A percentile compares a stretch with the other conserved stretches of the same genome.
phyloP scores from a whole-genome alignment of 768 basidiomycete species.

The Termitomyces sp. region DNA sequence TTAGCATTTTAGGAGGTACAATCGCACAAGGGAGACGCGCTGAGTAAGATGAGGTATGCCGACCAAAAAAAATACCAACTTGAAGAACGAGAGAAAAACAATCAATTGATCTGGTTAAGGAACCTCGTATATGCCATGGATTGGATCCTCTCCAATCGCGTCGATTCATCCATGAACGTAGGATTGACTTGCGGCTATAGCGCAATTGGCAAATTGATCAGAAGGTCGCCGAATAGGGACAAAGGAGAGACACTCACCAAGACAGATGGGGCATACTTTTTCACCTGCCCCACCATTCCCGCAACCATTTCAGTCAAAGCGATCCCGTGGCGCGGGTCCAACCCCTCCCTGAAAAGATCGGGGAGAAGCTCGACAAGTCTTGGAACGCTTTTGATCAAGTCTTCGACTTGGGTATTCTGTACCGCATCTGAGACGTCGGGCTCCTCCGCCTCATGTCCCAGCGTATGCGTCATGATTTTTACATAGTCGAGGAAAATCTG shows the following conservation, averaged over 20 bases:
- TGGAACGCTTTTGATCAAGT: slow-evolving; percentile 54
- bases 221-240: neutral
- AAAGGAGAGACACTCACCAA: slow-evolving; percentile 43
- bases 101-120: slow-evolving; percentile 46
- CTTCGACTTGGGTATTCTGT: slow-evolving; percentile 54
- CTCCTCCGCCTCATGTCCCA: slow-evolving; percentile 40
- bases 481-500: slow-evolving; percentile 75
- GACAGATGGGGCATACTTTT: slow-evolving; percentile 54
- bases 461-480: slow-evolving; percentile 56
- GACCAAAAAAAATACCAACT: neutral
- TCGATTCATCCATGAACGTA: slow-evolving; percentile 49
- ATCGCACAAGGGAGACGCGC: neutral
- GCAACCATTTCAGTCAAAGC: slow-evolving; percentile 73
- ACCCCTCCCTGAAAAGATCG: slow-evolving; percentile 54
- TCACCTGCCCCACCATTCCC: slow-evolving; percentile 54
- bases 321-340: slow-evolving; percentile 62
- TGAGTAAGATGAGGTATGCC: neutral
- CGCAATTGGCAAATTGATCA: slow-evolving; percentile 18
- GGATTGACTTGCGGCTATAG: slow-evolving; percentile 41
- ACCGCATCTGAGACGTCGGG: slow-evolving; percentile 41
- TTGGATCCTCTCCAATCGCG: slow-evolving; percentile 60
- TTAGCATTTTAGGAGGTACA: neutral
- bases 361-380: slow-evolving; percentile 66
- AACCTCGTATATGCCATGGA: slow-evolving; percentile 64
- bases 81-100: neutral